A percentile compares a stretch with the other conserved stretches of the same genome.
Evolutionary conservation across 2,329 filamentous ascomycete species (phyloP).

Genomic region (Phialophora verrucosa): DNA sequence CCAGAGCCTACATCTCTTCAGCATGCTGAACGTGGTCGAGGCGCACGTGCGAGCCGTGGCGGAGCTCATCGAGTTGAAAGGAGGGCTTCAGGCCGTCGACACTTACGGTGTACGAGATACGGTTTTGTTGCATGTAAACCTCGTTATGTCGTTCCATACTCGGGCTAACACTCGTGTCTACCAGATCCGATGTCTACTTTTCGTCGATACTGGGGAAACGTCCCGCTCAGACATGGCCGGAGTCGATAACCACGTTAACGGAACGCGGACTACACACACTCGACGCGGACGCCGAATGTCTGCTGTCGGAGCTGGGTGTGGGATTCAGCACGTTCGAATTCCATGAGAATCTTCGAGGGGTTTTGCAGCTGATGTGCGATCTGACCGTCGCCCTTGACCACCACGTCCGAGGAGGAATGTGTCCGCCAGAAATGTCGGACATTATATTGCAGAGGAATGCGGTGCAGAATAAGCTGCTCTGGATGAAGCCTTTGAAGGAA

Average conservation of each 20-base stretch:
- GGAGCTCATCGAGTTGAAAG: conserved; percentile 12
- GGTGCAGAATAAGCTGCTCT: conserved; percentile 14
- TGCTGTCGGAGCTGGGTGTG: background rate
- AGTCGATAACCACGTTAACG: conserved; percentile 1
- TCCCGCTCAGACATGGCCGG: conserved; percentile 5
- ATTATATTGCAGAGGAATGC: conserved; percentile 9
- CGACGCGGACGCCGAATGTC: conserved; percentile 1
- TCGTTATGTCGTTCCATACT: background rate
- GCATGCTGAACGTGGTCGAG: conserved; percentile 15
- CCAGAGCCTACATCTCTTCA: conserved; percentile 15
- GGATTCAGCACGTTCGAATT: conserved; percentile 1
- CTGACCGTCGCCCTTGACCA: conserved; percentile 11
- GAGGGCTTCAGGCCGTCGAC: conserved; percentile 7
- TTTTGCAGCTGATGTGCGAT: conserved; percentile 13
- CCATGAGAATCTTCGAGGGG: background rate
- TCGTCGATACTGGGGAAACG: conserved; percentile 12
- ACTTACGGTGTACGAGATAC: conserved; percentile 16
- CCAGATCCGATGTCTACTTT: conserved; percentile 10
- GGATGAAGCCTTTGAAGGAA: background rate
- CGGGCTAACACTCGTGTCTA: background rate
- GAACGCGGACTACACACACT: conserved; percentile 6
- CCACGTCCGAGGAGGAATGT: conserved; percentile 1
- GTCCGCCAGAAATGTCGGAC: conserved; percentile 2
- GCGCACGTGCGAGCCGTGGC: conserved; percentile 5
- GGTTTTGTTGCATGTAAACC: conserved; percentile 5